phyloP scores from a whole-genome alignment of 139 green algal species.

The Mychonastes homosphaera region DNA sequence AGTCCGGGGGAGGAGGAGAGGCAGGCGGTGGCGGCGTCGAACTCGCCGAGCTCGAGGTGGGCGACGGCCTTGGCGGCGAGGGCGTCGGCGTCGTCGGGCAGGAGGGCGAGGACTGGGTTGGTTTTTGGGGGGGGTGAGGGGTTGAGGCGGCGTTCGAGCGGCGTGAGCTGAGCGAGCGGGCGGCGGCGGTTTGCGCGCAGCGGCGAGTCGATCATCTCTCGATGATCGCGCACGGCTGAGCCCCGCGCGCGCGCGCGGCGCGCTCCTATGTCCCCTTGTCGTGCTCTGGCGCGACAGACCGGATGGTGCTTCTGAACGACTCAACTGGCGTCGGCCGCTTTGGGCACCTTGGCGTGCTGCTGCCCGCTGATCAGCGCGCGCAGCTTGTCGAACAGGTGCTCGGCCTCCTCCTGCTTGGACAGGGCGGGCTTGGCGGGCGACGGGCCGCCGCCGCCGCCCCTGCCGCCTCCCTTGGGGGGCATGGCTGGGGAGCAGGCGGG shows the following conservation, averaged over 20 bases:
- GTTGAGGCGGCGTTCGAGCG: no score
- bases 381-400: constrained; percentile 40
- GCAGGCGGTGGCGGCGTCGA: constrained; percentile 39
- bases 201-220: no score
- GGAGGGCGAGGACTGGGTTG: constrained; percentile 54
- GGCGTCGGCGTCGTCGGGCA: constrained; percentile 54
- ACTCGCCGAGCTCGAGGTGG: constrained; percentile 47
- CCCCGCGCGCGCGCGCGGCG: background rate
- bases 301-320: no score
- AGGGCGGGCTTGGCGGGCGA: no score
- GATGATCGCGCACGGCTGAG: background rate
- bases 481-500: no score
- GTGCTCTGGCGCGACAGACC: background rate
- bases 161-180: background rate
- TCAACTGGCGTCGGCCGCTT: constrained; percentile 54
- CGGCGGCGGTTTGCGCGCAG: background rate
- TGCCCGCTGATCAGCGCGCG: constrained; percentile 33
- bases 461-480: no score
- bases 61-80: constrained; percentile 48
- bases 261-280: background rate
- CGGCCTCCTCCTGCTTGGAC: no score
- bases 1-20: constrained; percentile 6
- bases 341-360: constrained; percentile 50
- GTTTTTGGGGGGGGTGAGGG: no score
- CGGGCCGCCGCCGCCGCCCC: no score